phyloP scores from a whole-genome alignment of 176 grass and related monocot genomes.

The Lolium multiflorum region DNA sequence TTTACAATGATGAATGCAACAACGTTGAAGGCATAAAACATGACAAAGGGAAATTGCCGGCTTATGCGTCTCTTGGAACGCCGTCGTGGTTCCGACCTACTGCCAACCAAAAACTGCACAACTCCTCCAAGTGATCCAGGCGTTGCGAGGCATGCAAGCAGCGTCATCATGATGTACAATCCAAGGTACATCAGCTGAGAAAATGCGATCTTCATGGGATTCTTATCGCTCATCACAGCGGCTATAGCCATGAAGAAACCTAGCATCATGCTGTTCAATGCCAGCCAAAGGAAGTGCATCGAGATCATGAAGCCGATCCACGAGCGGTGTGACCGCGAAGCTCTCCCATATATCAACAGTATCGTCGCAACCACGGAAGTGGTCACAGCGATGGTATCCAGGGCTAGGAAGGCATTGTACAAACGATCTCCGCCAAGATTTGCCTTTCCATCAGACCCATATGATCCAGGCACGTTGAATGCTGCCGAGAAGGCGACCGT shows the following conservation, averaged over 20 bases:
- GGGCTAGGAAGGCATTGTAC: constrained; percentile 43
- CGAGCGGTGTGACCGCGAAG: no score
- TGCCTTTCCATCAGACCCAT: constrained; percentile 43
- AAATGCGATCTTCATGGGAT: background rate
- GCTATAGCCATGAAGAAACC: constrained; percentile 41
- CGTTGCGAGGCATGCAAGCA: background rate
- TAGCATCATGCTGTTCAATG: constrained; percentile 48
- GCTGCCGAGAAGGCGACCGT: no score
- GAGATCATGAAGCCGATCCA: no score
- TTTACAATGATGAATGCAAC: constrained; percentile 27
- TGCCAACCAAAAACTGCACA: background rate
- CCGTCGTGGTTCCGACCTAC: background rate
- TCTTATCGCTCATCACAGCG: background rate
- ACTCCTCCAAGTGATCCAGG: background rate
- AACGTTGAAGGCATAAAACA: constrained; percentile 12
- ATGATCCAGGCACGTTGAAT: constrained; percentile 36
- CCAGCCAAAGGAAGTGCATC: no score
- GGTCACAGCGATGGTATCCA: constrained; percentile 50
- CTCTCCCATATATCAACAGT: constrained; percentile 37
- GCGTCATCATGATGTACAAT: background rate
- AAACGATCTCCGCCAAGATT: constrained; percentile 23
- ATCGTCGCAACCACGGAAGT: constrained; percentile 48
- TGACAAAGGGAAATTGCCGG: constrained; percentile 13
- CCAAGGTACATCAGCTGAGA: constrained; percentile 6
- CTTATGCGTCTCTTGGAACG: constrained; percentile 27